A percentile compares a stretch with the other conserved stretches of the same genome.
These are phyloP conservation scores for Hymenoscyphus fructigenus DNA, from an alignment of 2,329 filamentous ascomycete species.

Conservation along the genomic window DNA sequence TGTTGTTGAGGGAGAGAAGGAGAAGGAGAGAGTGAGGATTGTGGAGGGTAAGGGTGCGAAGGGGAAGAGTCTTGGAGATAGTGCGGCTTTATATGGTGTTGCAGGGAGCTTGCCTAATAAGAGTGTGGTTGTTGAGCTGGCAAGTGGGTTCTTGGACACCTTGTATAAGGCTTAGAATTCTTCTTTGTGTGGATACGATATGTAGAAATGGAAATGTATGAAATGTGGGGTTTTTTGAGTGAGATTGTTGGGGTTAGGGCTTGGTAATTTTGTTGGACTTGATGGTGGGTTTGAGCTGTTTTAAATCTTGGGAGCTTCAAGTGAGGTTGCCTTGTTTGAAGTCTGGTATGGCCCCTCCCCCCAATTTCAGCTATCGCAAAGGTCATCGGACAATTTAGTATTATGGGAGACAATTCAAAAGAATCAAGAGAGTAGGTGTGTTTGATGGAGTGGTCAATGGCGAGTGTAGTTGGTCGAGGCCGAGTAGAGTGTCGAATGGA, in stretches of 20 bases:
- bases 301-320: too few species aligned
- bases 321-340: background rate
- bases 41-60: slow-evolving; percentile 66
- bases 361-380: too few species aligned
- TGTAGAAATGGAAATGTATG: background rate
- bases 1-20: slow-evolving; percentile 69
- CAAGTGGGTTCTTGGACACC: slow-evolving; percentile 87
- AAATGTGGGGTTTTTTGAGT: background rate
- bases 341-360: too few species aligned
- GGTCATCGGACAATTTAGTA: too few species aligned
- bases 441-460: too few species aligned
- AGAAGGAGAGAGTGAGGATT: slow-evolving; percentile 72
- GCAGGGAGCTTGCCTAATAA: slow-evolving; percentile 95
- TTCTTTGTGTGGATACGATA: slow-evolving; percentile 40
- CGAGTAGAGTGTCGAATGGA: too few species aligned
- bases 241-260: background rate
- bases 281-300: background rate
- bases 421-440: too few species aligned
- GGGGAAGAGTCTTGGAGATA: slow-evolving; percentile 71
- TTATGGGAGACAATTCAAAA: too few species aligned
- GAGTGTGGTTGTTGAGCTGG: slow-evolving; percentile 87
- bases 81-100: slow-evolving; percentile 89
- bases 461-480: too few species aligned
- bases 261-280: background rate
- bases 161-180: slow-evolving; percentile 75